phyloP scores from a whole-genome alignment of 306 rosid genomes.

The Lablab purpureus region DNA sequence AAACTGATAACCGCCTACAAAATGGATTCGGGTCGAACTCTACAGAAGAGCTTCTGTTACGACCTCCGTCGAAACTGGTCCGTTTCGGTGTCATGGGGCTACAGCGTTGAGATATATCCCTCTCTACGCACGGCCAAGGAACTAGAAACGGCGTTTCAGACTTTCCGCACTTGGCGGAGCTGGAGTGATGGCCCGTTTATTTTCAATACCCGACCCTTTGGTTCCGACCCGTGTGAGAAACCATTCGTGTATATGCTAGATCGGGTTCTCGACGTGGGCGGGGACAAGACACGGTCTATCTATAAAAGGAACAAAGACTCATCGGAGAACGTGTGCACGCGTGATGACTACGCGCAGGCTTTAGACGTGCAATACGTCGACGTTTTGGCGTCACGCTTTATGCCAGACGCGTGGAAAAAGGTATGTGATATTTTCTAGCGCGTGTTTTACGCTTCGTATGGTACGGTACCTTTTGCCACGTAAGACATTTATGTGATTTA shows the following conservation, averaged over 20 bases:
- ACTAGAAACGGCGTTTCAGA: slow-evolving; percentile 54
- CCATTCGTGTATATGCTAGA: slow-evolving; percentile 55
- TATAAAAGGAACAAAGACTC: slow-evolving; percentile 35
- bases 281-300: slow-evolving; percentile 28
- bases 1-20: slow-evolving; percentile 37
- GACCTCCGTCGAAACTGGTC: slow-evolving; percentile 71
- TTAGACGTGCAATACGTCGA: slow-evolving; percentile 47
- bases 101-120: slow-evolving; percentile 67
- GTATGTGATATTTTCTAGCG: slow-evolving; percentile 37
- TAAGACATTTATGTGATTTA: too few species aligned
- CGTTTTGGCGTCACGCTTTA: slow-evolving; percentile 53
- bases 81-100: slow-evolving; percentile 80
- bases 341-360: slow-evolving; percentile 35
- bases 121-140: slow-evolving; percentile 50
- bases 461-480: too few species aligned
- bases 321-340: slow-evolving; percentile 36
- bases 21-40: slow-evolving; percentile 67
- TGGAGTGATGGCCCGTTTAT: slow-evolving; percentile 55
- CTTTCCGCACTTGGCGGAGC: slow-evolving; percentile 66
- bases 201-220: slow-evolving; percentile 58
- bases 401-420: slow-evolving; percentile 60
- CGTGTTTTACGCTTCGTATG: background rate
- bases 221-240: slow-evolving; percentile 45
- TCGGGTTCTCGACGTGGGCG: background rate
- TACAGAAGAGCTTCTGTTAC: slow-evolving; percentile 66